Evolutionary conservation across 148 eudicot species (phyloP).

Genomic region (Chenopodium suecicum): DNA sequence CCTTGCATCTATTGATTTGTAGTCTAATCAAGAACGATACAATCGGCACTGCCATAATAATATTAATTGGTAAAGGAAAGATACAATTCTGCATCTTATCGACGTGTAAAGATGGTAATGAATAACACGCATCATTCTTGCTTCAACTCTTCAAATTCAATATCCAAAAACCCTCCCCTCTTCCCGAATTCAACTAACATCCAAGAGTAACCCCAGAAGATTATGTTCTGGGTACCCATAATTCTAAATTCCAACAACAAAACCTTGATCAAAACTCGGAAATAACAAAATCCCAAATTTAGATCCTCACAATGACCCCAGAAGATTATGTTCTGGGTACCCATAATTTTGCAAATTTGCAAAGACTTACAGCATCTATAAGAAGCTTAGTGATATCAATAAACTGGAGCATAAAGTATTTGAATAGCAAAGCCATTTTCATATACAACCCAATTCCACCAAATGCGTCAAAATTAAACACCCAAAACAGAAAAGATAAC

Average conservation of each 20-base stretch:
- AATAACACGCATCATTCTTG: neutral
- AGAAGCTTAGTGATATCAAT: neutral
- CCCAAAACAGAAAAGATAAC: neutral
- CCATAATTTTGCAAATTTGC: neutral
- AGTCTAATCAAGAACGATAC: neutral
- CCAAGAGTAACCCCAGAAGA: neutral
- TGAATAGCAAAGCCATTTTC: neutral
- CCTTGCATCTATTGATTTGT: neutral
- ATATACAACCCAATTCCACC: neutral
- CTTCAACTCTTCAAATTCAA: neutral
- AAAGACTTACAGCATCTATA: neutral
- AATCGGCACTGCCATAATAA: neutral
- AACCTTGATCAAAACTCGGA: neutral
- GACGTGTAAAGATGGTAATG: neutral
- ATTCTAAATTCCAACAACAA: neutral
- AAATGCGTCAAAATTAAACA: neutral
- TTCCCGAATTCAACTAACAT: neutral
- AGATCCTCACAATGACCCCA: neutral
- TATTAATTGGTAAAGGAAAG: neutral
- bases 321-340: neutral
- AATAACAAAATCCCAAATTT: neutral
- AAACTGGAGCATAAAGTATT: neutral
- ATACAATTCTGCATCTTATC: neutral
- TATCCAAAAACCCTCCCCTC: neutral
- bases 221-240: neutral